Conservation (phyloP, 208 protist genomes). For the Crithidia thermophila region DNA sequence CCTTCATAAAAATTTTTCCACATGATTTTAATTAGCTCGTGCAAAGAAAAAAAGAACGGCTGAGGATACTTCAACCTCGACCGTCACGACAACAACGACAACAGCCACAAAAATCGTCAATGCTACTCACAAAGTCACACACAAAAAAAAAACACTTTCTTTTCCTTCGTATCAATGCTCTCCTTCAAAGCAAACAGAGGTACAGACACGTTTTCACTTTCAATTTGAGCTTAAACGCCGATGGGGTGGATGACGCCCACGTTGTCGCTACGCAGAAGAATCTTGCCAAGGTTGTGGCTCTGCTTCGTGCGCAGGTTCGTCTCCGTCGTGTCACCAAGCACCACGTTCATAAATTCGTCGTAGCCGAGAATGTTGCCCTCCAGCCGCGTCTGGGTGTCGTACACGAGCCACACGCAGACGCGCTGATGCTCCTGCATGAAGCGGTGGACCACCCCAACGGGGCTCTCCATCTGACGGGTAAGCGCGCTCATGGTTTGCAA, state of each 20-base stretch:
- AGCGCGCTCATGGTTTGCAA: constrained; percentile 45
- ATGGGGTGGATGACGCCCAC: constrained; percentile 90
- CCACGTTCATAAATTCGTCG: constrained; percentile 95
- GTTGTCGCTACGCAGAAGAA: constrained; percentile 93
- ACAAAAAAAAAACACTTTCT: too few relatives aligned
- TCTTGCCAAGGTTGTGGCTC: constrained; percentile 73
- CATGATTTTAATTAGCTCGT: too few relatives aligned
- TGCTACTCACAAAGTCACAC: too few relatives aligned
- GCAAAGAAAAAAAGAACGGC: too few relatives aligned
- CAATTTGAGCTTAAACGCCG: constrained; percentile 52
- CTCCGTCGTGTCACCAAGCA: constrained; percentile 89
- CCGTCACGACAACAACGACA: too few relatives aligned
- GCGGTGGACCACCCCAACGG: constrained; percentile 66
- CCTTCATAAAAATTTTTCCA: too few relatives aligned
- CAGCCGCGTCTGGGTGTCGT: constrained; percentile 79
- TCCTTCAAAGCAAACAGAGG: too few relatives aligned
- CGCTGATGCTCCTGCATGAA: constrained; percentile 80
- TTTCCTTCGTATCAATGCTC: not conserved
- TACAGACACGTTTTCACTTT: not conserved
- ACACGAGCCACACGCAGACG: constrained; percentile 86
- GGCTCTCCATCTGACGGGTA: constrained; percentile 87
- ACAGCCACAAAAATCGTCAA: too few relatives aligned
- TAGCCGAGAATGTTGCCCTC: constrained; percentile 89
- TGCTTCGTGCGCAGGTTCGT: constrained; percentile 77
- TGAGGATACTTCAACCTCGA: too few relatives aligned